Evolutionary conservation across 805 yeast genomes (phyloP), one percentile per base, ranked within the genome.

Genomic region (Sugiyamaella mastotermitis): DNA sequence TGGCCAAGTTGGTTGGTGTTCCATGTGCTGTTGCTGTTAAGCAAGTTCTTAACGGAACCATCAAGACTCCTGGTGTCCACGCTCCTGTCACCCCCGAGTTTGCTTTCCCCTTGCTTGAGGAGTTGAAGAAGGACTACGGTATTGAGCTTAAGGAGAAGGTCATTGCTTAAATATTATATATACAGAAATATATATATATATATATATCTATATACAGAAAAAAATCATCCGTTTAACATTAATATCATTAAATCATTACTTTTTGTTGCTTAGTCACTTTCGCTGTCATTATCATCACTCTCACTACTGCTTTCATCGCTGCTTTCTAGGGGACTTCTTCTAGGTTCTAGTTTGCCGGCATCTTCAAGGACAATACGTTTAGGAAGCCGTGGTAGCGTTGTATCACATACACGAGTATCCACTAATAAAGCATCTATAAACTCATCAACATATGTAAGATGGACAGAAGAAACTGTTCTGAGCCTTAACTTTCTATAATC

Each of bases 1-100:
- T 92, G 98, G 98, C 98, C 51, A 88, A 90, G 62, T 76, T 85
- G 49, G 98, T 92, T 40, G 98, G 98, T 71, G 90, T 87, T 48
- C 98, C 98, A 51, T 90, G 95, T 68, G 96, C 96, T 39, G 94
- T 92, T 61, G 98, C 97, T 21, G 72, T 83, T 43, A 77, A 78
- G 67, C 81, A 83, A 65, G 83, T 92, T 47, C 73, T 92, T 55
- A 77, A 83, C 51, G 96, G 96, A 50, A 76, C 80, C 41, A 72
- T 78, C 55, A 72, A 73, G 53, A 74, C 70, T 46, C 84, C 86
- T 41, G 98, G 98, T 53, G 72, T 92, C 60, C 72, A 79, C 52
- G 97, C 97, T 39, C 98, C 98, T 59, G 83, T 85, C 74, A 69
- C 86, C 46, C 82, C 94, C 48, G 92, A 85, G 60, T 76, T 87